phyloP scores from a whole-genome alignment of 305 asterid genomes.

The Solanum chacoense region DNA sequence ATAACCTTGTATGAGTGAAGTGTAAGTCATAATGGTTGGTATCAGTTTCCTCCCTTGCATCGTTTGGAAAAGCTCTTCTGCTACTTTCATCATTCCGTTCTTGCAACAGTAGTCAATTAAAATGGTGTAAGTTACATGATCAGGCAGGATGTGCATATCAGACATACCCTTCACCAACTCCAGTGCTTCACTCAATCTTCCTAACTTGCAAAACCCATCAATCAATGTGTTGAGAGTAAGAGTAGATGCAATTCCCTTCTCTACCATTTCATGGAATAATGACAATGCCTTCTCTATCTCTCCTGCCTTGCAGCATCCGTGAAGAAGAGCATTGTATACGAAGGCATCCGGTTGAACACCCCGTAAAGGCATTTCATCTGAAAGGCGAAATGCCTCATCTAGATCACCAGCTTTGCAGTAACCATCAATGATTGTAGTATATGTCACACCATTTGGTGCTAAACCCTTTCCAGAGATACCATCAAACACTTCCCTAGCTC shows the following conservation, averaged over 20 bases:
- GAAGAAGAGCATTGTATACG: conserved; percentile 55
- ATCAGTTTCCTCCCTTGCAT: conserved; percentile 48
- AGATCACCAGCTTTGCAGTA: conserved; percentile 52
- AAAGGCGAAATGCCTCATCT: conserved; percentile 48
- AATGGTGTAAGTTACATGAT: conserved; percentile 63
- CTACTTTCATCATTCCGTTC: conserved; percentile 46
- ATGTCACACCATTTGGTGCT: conserved; percentile 55
- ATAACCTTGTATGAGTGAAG: conserved; percentile 62
- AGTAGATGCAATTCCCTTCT: conserved; percentile 47
- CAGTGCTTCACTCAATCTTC: conserved; percentile 45
- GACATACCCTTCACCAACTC: conserved; percentile 51
- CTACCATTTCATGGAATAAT: conserved; percentile 38
- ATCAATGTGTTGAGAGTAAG: conserved; percentile 64
- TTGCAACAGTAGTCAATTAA: conserved; percentile 56
- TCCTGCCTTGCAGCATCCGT: conserved; percentile 76
- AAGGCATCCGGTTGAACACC: conserved; percentile 54
- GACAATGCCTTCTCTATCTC: conserved; percentile 50
- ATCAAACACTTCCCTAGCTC: conserved; percentile 54
- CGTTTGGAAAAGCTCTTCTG: conserved; percentile 51
- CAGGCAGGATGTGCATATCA: conserved; percentile 46
- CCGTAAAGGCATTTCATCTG: conserved; percentile 49
- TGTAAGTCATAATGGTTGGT: conserved; percentile 66
- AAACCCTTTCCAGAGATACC: conserved; percentile 47
- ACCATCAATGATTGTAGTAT: conserved; percentile 72
- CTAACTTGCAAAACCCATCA: conserved; percentile 63